Base-by-base conservation (phyloP, 352 stramenopile species). In the Phytophthora fragariaefolia region DNA sequence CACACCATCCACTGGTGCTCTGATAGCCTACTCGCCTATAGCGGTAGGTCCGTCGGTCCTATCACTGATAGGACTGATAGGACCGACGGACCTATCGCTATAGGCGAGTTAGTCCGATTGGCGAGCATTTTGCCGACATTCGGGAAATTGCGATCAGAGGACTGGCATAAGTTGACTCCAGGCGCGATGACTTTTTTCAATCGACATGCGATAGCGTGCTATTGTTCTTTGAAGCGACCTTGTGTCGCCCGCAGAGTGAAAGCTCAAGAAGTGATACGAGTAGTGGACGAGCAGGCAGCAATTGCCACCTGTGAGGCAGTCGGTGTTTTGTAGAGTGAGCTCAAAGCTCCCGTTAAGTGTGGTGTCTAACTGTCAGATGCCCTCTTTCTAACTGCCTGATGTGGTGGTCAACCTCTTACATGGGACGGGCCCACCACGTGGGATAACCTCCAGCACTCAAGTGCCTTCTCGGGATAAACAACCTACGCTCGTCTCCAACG, bases 321-420 rank as follows among this genome's bases (percentile, higher is more conserved):
- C 48, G 48, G n/a, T 55, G 28, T 55, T 55, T 55, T 15, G 15
- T 26, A 27, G n/a, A 55, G 43, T 55, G 48, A 55, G 48, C 48
- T 43, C 27, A 6, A 15, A 45, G 48, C 48, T 55, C 48, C 10
- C 3, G 48, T 55, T 55, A 55, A 7, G 13, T 55, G 10, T 55
- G 17, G 17, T 43, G 17, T 54, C 24, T 40, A n/a, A 13, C 28
- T 36, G 1, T 36, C 1, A 10, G 9, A 36, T 7, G 9, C 3
- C 28, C 13, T 36, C 28, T 36, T 36, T 10, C 47, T 54, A 40
- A 54, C 47, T 40, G 27, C 34, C 47, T 38, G 28, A 36, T 36
- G 28, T 36, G 28, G 28, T 36, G 28, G 28, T 36, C 28, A 36
- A 36, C 28, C 28, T 36, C 28, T 36, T 36, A 13, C 28, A 36